Evolutionary conservation across 768 basidiomycete genomes (phyloP), one percentile per base, ranked within the genome.

Genomic region (Ramaria rubella): DNA sequence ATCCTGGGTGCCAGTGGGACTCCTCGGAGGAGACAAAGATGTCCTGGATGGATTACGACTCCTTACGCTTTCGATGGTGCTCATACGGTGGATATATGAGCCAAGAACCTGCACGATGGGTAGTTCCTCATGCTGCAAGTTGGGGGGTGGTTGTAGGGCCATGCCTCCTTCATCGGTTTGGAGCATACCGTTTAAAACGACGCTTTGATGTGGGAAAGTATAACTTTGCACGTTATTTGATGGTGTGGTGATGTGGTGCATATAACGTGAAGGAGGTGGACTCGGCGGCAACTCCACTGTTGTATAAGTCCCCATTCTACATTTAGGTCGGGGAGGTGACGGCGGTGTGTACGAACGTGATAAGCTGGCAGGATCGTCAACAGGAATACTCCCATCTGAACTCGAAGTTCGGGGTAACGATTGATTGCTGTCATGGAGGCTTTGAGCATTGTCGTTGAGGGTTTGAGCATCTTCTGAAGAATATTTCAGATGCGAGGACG

Each of bases 21-120:
- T n/a, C n/a, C n/a, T n/a, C n/a, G n/a, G n/a, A n/a, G n/a, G n/a
- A n/a, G n/a, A n/a, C n/a, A n/a, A n/a, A n/a, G n/a, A n/a, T n/a
- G n/a, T n/a, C n/a, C n/a, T n/a, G n/a, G n/a, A n/a, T n/a, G n/a
- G n/a, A n/a, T n/a, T n/a, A 50, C 79, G 76, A 17, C 83, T 86
- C 38, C 86, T 87, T 67, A 89, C 75, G 42, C 81, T 83, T 66
- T 89, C 86, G 59, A 90, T 90, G 27, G 88, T 90, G 19, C 86
- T 83, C 87, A 90, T 88, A 36, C 88, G 84, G 51, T 78, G 75
- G 43, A 90, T 76, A 62, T 75, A 79, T 23, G 78, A 74, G 52
- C 86, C 85, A 55, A 90, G 71, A 49, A 90, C 75, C 5, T 76
- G 76, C 29, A 88, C 72, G 52, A n/a, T 44, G 30, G n/a, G 42